Evolutionary conservation across 768 basidiomycete genomes (phyloP), one percentile per base, ranked within the genome.

Genomic region (Termitomyces titanicus): DNA sequence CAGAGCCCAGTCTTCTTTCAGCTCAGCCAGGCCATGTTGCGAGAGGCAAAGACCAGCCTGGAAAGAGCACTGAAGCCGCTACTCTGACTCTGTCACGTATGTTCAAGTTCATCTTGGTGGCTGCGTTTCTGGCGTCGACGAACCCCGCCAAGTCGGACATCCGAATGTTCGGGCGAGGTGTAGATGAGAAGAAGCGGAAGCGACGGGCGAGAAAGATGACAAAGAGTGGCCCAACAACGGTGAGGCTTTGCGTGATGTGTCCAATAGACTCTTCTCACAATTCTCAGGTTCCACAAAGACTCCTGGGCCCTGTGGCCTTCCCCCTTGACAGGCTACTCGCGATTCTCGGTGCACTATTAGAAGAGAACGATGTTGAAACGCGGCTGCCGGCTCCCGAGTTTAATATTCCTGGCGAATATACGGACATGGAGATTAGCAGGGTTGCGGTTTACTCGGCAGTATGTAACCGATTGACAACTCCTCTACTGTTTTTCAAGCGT

Each of bases 101-200:
- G 46, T 48, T 37, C 22, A 51, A 48, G 20, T 61, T 57, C 29
- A 61, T 61, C 6, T 35, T 61, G 27, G 56, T 61, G 6, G 53
- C 59, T 47, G 49, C 53, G 20, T 96, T 86, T 64, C 70, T 94
- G 38, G 91, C 92, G 5, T 92, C 91, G 39, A 88, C 86, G 39
- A 97, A 96, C 63, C 93, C 94, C 2, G 69, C 85, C 0, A 87
- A 84, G 63, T 85, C 84, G 9, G 94, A 95, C 68, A 34, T 92
- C 59, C 76, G 89, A 35, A 86, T 96, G 81, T 92, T 97, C 69
- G 88, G 89, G 4, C 68, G 93, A 13, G 87, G 84, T 1, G 55
- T 81, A 25, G 85, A 87, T 51, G 89, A 89, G 66, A 82, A 81
- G 55, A 81, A 79, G 63, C 75, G 77, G 58, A 79, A 79, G 68